These are phyloP conservation scores for Neurospora sp. DNA, from an alignment of 2,329 filamentous ascomycete genomes.

Conservation along the genomic window DNA sequence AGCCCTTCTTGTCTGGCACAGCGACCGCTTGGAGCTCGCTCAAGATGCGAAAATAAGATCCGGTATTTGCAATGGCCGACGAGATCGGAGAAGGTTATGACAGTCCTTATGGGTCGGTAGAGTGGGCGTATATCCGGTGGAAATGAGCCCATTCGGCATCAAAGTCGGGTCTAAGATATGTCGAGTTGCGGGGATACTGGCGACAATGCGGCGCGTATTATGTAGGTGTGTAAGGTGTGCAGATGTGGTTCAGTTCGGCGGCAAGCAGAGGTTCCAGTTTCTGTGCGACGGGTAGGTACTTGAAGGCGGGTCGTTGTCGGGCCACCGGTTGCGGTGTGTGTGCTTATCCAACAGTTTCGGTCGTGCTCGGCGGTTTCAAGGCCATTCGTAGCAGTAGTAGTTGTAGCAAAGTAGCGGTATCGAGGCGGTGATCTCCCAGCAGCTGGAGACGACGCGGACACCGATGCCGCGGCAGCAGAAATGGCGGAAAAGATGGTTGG, in stretches of 20 bases:
- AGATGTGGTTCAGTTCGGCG: constrained; percentile 1
- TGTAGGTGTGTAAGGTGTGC: constrained; percentile 7
- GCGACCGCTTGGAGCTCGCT: background rate
- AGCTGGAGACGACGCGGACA: background rate
- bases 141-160: background rate
- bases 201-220: constrained; percentile 13
- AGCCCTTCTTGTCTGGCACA: background rate
- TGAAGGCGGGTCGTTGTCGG: constrained; percentile 4
- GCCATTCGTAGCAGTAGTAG: background rate
- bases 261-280: constrained; percentile 6
- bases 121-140: background rate
- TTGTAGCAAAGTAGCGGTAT: constrained; percentile 7
- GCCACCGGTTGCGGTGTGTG: constrained; percentile 9
- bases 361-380: constrained; percentile 15
- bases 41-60: background rate
- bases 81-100: background rate
- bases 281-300: constrained; percentile 1
- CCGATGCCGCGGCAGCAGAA: background rate
- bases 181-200: background rate
- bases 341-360: constrained; percentile 7
- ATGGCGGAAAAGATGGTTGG: background rate
- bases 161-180: background rate
- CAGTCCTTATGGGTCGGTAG: background rate
- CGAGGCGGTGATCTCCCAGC: background rate
- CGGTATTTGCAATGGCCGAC: background rate